Percentiles rank a stretch among this genome's conserved stretches.
phyloP scores from a whole-genome alignment of 2,329 filamentous ascomycete species.

The Botrytis pseudocinerea region DNA sequence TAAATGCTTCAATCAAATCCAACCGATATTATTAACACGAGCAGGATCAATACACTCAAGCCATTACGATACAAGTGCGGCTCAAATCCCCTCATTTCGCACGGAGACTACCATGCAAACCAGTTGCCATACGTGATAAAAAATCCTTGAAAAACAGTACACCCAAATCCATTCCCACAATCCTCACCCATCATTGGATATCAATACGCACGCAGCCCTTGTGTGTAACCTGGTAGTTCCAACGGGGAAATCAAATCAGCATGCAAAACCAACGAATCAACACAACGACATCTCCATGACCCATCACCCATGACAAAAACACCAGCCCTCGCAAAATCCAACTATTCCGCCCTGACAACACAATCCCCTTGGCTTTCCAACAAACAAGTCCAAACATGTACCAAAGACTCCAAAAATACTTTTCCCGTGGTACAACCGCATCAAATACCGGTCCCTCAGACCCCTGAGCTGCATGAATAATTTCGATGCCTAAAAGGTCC shows the following conservation, averaged over 20 bases:
- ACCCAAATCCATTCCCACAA: not conserved
- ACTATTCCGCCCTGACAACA: not conserved
- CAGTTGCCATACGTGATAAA: not conserved
- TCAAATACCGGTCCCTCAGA: not conserved
- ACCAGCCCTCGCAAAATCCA: not conserved
- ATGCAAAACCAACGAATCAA: not conserved
- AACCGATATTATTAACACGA: no score
- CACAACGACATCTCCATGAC: no score
- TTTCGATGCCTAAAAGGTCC: not conserved
- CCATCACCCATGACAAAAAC: no score
- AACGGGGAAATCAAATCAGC: not conserved
- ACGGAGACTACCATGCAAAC: not conserved
- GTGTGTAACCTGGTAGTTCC: not conserved
- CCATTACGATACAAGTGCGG: not conserved
- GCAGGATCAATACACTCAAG: not conserved
- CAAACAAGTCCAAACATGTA: no score
- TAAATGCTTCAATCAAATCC: not conserved
- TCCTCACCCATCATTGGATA: not conserved
- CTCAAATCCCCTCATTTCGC: not conserved
- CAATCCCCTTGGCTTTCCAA: not conserved
- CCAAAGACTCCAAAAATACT: not conserved
- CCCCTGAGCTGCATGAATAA: not conserved
- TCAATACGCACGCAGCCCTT: not conserved
- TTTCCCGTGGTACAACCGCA: not conserved
- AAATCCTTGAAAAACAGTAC: not conserved